Percentiles rank a stretch among this genome's conserved stretches.
phyloP scores from a whole-genome alignment of 495 filamentous ascomycete genomes.

The Penicillium tannophilum region DNA sequence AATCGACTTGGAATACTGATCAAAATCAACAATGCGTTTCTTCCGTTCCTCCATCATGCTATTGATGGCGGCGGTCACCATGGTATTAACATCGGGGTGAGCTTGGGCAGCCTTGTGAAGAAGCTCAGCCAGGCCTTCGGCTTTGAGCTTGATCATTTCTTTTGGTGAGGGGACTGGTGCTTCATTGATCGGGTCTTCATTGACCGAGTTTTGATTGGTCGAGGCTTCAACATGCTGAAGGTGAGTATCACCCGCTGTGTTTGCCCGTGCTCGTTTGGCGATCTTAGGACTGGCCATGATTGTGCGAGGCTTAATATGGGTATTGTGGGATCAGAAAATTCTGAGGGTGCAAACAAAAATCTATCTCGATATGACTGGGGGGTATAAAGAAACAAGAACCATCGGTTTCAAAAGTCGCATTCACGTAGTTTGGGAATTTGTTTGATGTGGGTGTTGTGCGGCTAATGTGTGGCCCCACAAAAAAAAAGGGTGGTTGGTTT shows the following conservation, averaged over 20 bases:
- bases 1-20: not conserved
- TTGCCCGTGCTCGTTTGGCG: not conserved
- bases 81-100: not conserved
- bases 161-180: not conserved
- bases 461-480: not conserved
- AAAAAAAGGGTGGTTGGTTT: no score
- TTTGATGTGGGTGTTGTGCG: not conserved
- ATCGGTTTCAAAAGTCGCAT: not conserved
- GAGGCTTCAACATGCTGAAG: not conserved
- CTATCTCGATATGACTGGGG: not conserved
- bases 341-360: not conserved
- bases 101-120: not conserved
- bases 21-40: constrained; percentile 1
- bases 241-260: not conserved
- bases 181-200: not conserved
- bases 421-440: not conserved
- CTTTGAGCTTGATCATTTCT: not conserved
- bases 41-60: not conserved
- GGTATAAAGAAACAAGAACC: not conserved
- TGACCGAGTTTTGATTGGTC: not conserved
- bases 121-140: not conserved
- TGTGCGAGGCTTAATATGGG: not conserved
- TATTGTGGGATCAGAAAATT: not conserved
- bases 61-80: not conserved
- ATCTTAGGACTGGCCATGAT: not conserved